These are phyloP conservation scores for Prunus persica DNA, from an alignment of 306 rosid species.

Conservation along the genomic window DNA sequence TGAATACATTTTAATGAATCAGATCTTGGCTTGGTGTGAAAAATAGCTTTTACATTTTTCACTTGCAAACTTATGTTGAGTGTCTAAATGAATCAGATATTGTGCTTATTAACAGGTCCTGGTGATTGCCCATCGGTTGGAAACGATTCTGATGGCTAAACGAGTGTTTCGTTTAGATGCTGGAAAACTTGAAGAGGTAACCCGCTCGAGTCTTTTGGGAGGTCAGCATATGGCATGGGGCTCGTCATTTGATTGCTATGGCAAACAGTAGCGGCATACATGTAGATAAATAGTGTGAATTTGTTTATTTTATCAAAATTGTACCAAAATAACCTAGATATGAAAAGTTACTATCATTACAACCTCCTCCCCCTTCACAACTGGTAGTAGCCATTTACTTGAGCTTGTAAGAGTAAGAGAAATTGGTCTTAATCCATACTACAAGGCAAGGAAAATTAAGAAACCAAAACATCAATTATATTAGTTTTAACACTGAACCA, in stretches of 20 bases:
- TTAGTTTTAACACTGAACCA: neutral
- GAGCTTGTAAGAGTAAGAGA: no score
- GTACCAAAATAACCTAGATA: no score
- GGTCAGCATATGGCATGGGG: slow-evolving; percentile 40
- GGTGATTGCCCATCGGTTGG: slow-evolving; percentile 86
- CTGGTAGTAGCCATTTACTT: neutral
- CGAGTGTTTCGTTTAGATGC: slow-evolving; percentile 59
- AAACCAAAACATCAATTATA: no score
- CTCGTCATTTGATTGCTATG: slow-evolving; percentile 35
- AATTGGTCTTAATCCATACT: no score
- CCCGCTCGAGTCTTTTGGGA: slow-evolving; percentile 38
- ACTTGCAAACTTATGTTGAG: no score
- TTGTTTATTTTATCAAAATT: no score
- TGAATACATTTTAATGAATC: no score
- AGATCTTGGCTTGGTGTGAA: no score
- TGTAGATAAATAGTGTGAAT: neutral
- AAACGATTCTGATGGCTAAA: slow-evolving; percentile 82
- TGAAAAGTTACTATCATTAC: neutral
- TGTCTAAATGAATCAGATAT: neutral
- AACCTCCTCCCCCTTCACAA: neutral
- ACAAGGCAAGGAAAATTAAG: no score
- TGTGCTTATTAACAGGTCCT: slow-evolving; percentile 49
- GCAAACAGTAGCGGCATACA: neutral
- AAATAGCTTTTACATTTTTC: no score
- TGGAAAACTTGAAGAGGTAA: slow-evolving; percentile 75